Evolutionary conservation across 2,329 filamentous ascomycete genomes (phyloP).

Genomic region (Cordyceps sp.): DNA sequence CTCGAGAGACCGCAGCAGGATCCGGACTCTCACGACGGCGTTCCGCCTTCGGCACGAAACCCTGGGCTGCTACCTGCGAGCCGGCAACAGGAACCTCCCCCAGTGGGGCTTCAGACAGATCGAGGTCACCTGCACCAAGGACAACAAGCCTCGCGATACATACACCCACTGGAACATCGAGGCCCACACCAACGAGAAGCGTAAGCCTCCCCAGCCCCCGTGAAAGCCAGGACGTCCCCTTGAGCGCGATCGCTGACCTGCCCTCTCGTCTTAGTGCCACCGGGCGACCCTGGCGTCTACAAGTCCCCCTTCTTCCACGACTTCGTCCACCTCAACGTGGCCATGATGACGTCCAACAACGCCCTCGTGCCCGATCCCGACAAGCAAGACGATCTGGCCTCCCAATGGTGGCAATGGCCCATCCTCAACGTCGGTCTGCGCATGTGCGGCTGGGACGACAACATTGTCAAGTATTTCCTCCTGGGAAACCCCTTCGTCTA

Average conservation of each 20-base stretch:
- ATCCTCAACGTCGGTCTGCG: constrained; percentile 86
- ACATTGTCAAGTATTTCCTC: constrained; percentile 93
- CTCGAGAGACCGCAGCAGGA: constrained; percentile 65
- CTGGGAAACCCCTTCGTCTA: constrained; percentile 93
- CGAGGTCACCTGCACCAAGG: constrained; percentile 86
- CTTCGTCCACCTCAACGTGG: constrained; percentile 94
- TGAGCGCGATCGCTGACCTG: background rate
- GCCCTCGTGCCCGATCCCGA: constrained; percentile 93
- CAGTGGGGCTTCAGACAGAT: constrained; percentile 99
- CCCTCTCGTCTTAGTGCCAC: constrained; percentile 58
- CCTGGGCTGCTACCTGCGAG: constrained; percentile 84
- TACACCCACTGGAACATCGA: constrained; percentile 99
- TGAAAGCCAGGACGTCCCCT: background rate
- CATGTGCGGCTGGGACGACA: constrained; percentile 97
- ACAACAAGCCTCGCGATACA: constrained; percentile 78
- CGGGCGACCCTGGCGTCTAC: constrained; percentile 78
- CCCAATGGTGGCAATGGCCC: constrained; percentile 97
- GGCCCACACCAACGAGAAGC: constrained; percentile 81
- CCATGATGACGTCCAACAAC: constrained; percentile 99
- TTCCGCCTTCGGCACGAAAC: constrained; percentile 75
- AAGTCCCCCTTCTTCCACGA: constrained; percentile 96
- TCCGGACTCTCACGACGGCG: constrained; percentile 82
- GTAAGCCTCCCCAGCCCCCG: constrained; percentile 35
- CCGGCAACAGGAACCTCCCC: constrained; percentile 87
- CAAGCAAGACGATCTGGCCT: constrained; percentile 96